Conservation (phyloP, 495 filamentous ascomycete species). For the Lasiosphaeris hirsuta region DNA sequence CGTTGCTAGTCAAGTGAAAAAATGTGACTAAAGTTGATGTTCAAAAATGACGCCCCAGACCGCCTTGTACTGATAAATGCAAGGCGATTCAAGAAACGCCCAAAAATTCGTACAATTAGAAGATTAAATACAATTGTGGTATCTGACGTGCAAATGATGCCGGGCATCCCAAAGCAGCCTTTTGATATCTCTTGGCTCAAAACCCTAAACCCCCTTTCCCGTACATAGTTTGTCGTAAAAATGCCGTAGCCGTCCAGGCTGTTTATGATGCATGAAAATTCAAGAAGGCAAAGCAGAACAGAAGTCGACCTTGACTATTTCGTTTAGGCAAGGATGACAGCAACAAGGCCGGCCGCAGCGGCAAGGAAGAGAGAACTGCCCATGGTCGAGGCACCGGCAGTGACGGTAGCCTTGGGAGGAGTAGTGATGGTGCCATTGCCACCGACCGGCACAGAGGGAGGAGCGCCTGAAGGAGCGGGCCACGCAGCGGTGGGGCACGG, state of each 20-base stretch:
- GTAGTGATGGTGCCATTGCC: constrained; percentile 32
- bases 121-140: constrained; percentile 44
- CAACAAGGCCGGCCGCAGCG: constrained; percentile 50
- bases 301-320: neutral
- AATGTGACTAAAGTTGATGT: neutral
- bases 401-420: constrained; percentile 37
- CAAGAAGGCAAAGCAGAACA: neutral
- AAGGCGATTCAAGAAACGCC: constrained; percentile 22
- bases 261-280: constrained; percentile 6
- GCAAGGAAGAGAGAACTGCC: constrained; percentile 44
- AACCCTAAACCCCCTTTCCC: neutral
- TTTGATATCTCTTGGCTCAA: constrained; percentile 5
- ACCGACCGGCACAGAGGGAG: constrained; percentile 22
- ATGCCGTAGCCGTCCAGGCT: constrained; percentile 11
- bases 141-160: constrained; percentile 25
- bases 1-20: no score
- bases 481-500: constrained; percentile 31
- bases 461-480: constrained; percentile 28
- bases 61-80: constrained; percentile 2
- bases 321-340: constrained; percentile 51
- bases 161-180: constrained; percentile 14
- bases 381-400: constrained; percentile 45
- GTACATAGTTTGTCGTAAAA: neutral
- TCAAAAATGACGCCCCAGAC: constrained; percentile 4
- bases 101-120: constrained; percentile 40